phyloP scores from a whole-genome alignment of 2,329 filamentous ascomycete genomes.

The Conoideocrella luteorostrata region DNA sequence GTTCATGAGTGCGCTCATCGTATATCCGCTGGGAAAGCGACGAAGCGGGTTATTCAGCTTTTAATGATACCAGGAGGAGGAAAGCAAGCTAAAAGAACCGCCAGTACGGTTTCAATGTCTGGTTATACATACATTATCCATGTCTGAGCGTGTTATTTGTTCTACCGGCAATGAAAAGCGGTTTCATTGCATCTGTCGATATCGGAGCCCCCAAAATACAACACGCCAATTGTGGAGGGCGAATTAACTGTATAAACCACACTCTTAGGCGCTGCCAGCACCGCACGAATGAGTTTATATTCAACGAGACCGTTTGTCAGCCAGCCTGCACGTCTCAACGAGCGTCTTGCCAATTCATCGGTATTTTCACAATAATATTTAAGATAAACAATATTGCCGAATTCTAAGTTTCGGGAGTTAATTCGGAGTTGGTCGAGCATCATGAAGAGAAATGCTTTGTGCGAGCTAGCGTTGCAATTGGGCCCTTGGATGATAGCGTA shows the following conservation, averaged over 20 bases:
- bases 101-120: no score
- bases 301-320: no score
- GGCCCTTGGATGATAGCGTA: conserved; percentile 1
- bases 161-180: not conserved
- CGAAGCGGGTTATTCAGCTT: conserved; percentile 52
- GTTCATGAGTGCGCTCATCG: conserved; percentile 48
- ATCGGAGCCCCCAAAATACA: not conserved
- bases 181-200: not conserved
- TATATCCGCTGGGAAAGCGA: conserved; percentile 52
- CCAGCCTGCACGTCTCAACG: no score
- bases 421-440: not conserved
- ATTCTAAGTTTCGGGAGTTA: not conserved
- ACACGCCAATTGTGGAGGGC: no score
- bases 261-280: no score
- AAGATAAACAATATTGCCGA: not conserved
- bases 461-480: not conserved
- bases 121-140: not conserved
- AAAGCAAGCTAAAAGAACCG: no score
- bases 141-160: not conserved
- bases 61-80: no score
- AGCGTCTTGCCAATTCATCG: no score
- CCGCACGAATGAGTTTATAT: no score
- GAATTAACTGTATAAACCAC: no score
- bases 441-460: not conserved
- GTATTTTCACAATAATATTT: no score